These are phyloP conservation scores for Trypanosoma scelopori DNA, from an alignment of 208 protist species.

Conservation along the genomic window DNA sequence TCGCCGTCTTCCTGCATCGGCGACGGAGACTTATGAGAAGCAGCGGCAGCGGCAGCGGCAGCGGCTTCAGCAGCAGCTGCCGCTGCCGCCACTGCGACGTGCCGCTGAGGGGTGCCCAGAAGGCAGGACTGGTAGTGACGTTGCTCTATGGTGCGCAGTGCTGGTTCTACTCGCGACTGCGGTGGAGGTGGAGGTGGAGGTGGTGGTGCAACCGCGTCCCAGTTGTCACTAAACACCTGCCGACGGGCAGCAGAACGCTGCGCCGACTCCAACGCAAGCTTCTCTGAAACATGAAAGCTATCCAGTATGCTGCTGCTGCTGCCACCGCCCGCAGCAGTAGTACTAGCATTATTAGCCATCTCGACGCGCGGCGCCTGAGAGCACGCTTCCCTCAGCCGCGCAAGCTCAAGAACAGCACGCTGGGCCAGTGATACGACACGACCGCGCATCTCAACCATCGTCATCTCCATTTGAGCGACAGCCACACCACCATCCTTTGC, in stretches of 20 bases:
- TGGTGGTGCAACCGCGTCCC: background rate
- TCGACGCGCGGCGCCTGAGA: background rate
- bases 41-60: no score
- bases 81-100: background rate
- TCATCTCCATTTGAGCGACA: slow-evolving; percentile 5
- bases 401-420: slow-evolving; percentile 33
- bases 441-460: slow-evolving; percentile 20
- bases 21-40: slow-evolving; percentile 21
- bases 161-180: background rate
- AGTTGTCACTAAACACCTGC: background rate
- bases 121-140: background rate
- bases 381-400: slow-evolving; percentile 20
- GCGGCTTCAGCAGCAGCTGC: no score
- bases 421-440: slow-evolving; percentile 34
- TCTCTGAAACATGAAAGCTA: slow-evolving; percentile 27
- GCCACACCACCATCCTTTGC: background rate
- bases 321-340: background rate
- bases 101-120: slow-evolving; percentile 5
- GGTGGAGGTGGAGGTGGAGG: slow-evolving; percentile 1
- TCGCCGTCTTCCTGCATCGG: slow-evolving; percentile 6
- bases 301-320: slow-evolving; percentile 4
- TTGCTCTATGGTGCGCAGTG: background rate
- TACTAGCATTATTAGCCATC: no score
- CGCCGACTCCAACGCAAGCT: slow-evolving; percentile 26
- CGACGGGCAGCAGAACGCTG: slow-evolving; percentile 22